Evolutionary conservation across 257 asterid species (phyloP), one percentile per base, ranked within the genome.

Genomic region (Craterostigma plantagineum): DNA sequence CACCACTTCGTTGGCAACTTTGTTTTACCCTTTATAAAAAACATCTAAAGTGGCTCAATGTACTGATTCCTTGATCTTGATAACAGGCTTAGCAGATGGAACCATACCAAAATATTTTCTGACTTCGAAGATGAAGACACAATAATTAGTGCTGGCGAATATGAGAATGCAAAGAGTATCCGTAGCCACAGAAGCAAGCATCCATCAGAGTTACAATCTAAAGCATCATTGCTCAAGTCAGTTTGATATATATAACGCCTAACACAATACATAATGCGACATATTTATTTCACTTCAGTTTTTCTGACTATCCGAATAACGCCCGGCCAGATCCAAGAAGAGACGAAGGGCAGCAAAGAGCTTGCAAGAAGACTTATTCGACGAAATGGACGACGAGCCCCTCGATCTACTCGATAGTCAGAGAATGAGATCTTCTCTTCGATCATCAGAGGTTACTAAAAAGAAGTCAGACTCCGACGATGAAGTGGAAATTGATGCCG

Each of bases 1-100:
- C 30, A 23, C 6, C 30, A 23, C 30, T 23, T 23, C 2, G 30
- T 23, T 23, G 6, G 30, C 30, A 23, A 23, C 30, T 23, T 23
- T 23, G 2, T 23, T 6, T 23, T 23, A n/a, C n/a, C n/a, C n/a
- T 23, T 23, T 2, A n/a, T n/a, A 23, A 23, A 23, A 23, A 23
- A 23, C 30, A 23, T n/a, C n/a, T n/a, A n/a, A n/a, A n/a, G n/a
- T n/a, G n/a, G n/a, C n/a, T n/a, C n/a, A n/a, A n/a, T n/a, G n/a
- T 18, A 40, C n/a, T 48, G 35, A 33, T 48, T 23, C 30, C 30
- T 23, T 39, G 34, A 11, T 54, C 18, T 16, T 50, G 44, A 16
- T 14, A 49, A 38, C 92, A 87, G 95, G 81, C 59, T 66, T 18
- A 90, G 95, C 66, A 61, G 63, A 71, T 83, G 95, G 95, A 83